Conservation (phyloP, 768 basidiomycete genomes). For the Kwoniella pini region DNA sequence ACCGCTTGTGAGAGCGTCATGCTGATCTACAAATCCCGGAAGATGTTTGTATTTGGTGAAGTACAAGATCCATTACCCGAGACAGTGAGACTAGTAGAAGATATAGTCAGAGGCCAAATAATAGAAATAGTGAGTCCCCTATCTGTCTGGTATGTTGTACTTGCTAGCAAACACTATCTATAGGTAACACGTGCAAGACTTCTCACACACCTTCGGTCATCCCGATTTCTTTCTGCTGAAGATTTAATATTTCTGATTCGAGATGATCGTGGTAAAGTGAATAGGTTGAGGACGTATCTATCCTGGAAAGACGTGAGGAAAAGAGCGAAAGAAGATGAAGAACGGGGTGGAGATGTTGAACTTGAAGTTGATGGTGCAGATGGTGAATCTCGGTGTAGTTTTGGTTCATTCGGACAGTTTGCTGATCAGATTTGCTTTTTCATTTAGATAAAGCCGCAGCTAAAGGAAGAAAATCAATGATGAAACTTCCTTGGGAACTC, state of each 20-base stretch:
- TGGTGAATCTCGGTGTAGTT: slow-evolving; percentile 36
- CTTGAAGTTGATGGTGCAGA: slow-evolving; percentile 26
- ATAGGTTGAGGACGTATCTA: slow-evolving; percentile 85
- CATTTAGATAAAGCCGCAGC: slow-evolving; percentile 38
- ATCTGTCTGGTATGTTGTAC: not conserved
- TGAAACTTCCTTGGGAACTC: slow-evolving; percentile 95
- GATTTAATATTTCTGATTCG: slow-evolving; percentile 96
- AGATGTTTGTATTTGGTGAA: slow-evolving; percentile 98
- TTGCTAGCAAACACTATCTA: not conserved
- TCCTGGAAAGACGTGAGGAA: slow-evolving; percentile 98
- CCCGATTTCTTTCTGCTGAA: slow-evolving; percentile 83
- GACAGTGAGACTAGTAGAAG: slow-evolving; percentile 91
- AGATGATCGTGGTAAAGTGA: slow-evolving; percentile 90
- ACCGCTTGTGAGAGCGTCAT: too few relatives aligned
- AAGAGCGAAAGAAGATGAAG: slow-evolving; percentile 84
- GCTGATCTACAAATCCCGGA: not conserved
- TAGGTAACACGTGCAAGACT: slow-evolving; percentile 85
- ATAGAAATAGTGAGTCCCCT: slow-evolving; percentile 72
- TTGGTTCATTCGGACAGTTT: not conserved
- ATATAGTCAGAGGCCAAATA: slow-evolving; percentile 85
- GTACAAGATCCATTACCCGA: slow-evolving; percentile 84
- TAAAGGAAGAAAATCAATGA: slow-evolving; percentile 88
- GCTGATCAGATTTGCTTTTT: not conserved
- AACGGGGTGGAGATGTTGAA: slow-evolving; percentile 78
- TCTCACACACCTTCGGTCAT: slow-evolving; percentile 76